phyloP scores from a whole-genome alignment of 1,139 yeast species.

The Blastobotrys elegans region DNA sequence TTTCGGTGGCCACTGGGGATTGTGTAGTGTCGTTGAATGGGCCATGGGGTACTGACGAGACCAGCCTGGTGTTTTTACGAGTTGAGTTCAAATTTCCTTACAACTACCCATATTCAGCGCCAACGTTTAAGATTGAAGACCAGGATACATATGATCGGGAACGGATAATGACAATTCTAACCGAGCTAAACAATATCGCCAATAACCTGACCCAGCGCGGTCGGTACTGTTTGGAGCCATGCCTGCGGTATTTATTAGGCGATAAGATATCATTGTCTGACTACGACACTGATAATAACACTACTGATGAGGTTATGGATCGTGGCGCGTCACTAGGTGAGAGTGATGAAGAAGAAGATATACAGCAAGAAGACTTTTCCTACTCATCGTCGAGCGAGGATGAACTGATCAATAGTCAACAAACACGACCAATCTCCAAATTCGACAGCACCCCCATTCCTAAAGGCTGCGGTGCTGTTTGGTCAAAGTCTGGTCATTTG shows the following conservation, averaged over 20 bases:
- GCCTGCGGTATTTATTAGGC: constrained; percentile 74
- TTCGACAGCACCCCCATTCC: constrained; percentile 87
- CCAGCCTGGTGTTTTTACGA: constrained; percentile 63
- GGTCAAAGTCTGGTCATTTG: constrained; percentile 75
- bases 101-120: constrained; percentile 60
- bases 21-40: constrained; percentile 73
- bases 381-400: constrained; percentile 23
- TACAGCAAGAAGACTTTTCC: constrained; percentile 14
- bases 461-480: constrained; percentile 86
- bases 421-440: constrained; percentile 18
- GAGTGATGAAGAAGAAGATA: constrained; percentile 15
- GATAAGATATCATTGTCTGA: constrained; percentile 48
- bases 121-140: constrained; percentile 69
- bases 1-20: constrained; percentile 81
- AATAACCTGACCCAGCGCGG: constrained; percentile 51
- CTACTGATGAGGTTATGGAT: constrained; percentile 13
- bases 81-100: constrained; percentile 63
- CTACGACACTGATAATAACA: constrained; percentile 19
- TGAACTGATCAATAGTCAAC: constrained; percentile 23
- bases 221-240: constrained; percentile 69
- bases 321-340: neutral
- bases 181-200: constrained; percentile 52
- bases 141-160: constrained; percentile 57
- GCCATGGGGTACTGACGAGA: constrained; percentile 49
- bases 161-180: constrained; percentile 46